phyloP scores from a whole-genome alignment of 257 asterid species.

The Ajuga chamaepitys region DNA sequence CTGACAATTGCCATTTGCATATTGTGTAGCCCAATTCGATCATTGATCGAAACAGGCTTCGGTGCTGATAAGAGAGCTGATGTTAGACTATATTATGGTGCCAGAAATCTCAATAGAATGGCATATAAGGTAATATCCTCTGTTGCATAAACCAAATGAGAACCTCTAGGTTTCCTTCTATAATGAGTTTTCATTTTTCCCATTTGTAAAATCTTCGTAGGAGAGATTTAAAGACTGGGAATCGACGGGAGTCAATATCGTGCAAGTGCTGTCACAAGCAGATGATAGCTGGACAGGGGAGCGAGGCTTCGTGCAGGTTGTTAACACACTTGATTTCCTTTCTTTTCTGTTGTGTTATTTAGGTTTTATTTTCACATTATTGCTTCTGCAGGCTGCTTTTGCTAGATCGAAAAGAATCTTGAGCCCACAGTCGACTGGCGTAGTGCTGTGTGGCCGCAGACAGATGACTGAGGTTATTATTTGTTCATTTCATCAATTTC shows the following conservation, averaged over 20 bases:
- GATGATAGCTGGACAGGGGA: constrained; percentile 77
- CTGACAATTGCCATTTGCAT: not conserved
- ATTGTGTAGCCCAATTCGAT: constrained; percentile 71
- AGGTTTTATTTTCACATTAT: not conserved
- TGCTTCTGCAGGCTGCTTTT: constrained; percentile 70
- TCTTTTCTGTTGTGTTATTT: not conserved
- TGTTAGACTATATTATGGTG: constrained; percentile 87
- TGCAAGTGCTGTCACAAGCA: constrained; percentile 80
- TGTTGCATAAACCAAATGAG: constrained; percentile 3
- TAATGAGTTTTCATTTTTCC: not conserved
- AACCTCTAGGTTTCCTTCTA: not conserved
- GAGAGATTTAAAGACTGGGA: constrained; percentile 82
- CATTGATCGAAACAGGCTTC: constrained; percentile 77
- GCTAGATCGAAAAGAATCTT: constrained; percentile 56
- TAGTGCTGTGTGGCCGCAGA: constrained; percentile 85
- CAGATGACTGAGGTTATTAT: constrained; percentile 84
- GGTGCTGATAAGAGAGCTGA: constrained; percentile 70
- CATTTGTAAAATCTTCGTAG: constrained; percentile 25
- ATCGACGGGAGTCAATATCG: constrained; percentile 62
- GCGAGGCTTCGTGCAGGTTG: constrained; percentile 79
- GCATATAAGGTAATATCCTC: constrained; percentile 62
- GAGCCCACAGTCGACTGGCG: constrained; percentile 64
- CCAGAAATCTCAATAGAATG: constrained; percentile 80
- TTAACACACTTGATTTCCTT: constrained; percentile 1
- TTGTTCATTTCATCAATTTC: not conserved